phyloP scores from a whole-genome alignment of 208 protist genomes.

The Crithidia fasciculata region DNA sequence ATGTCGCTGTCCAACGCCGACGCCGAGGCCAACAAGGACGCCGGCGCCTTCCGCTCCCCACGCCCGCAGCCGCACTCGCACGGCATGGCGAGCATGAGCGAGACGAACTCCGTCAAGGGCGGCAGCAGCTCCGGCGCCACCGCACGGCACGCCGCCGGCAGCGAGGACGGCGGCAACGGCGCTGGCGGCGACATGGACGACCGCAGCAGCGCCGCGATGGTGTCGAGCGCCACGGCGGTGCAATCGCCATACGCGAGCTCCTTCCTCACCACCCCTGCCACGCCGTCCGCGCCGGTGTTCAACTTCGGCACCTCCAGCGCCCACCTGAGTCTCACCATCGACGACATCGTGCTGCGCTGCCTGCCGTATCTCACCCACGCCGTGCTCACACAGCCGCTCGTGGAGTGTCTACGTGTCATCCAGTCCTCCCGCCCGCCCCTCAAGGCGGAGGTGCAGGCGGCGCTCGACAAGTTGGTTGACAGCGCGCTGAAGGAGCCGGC shows the following conservation, averaged over 20 bases:
- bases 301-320: constrained; percentile 15
- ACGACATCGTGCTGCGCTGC: constrained; percentile 74
- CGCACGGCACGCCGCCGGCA: constrained; percentile 1
- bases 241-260: constrained; percentile 9
- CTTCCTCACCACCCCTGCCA: constrained; percentile 27
- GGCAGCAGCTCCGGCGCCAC: constrained; percentile 4
- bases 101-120: constrained; percentile 6
- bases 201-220: constrained; percentile 4
- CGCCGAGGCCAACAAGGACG: constrained; percentile 9
- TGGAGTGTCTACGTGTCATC: constrained; percentile 60
- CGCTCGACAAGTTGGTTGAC: constrained; percentile 81
- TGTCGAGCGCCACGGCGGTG: constrained; percentile 11
- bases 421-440: constrained; percentile 58
- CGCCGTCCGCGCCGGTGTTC: constrained; percentile 24
- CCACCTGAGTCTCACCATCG: constrained; percentile 41
- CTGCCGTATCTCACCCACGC: constrained; percentile 70
- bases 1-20: constrained; percentile 8
- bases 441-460: constrained; percentile 52
- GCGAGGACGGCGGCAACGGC: constrained; percentile 2
- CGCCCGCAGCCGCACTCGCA: constrained; percentile 1
- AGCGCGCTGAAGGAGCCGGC: constrained; percentile 59
- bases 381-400: constrained; percentile 66
- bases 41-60: not conserved
- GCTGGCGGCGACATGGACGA: constrained; percentile 11
- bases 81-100: not conserved